These are phyloP conservation scores for Chalciporus sp. DNA, from an alignment of 1,284 basidiomycete species.

Conservation along the genomic window DNA sequence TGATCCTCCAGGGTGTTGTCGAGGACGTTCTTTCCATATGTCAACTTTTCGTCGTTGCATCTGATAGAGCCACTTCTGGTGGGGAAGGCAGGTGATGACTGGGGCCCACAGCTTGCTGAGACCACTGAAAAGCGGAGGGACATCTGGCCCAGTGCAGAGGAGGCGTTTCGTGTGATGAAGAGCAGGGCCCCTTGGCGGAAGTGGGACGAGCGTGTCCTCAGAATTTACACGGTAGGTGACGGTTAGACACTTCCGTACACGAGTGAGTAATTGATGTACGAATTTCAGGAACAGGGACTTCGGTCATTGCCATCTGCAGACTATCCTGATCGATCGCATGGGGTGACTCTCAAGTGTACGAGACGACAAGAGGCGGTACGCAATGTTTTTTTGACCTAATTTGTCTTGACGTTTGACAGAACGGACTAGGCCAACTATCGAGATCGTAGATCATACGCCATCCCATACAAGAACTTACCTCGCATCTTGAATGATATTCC, in stretches of 20 bases:
- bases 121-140: not conserved
- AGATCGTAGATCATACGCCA: not conserved
- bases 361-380: constrained; percentile 1
- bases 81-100: not conserved
- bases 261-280: not conserved
- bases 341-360: constrained; percentile 9
- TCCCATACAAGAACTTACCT: not conserved
- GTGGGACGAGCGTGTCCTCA: constrained; percentile 9
- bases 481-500: too few relatives aligned
- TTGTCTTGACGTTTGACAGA: too few relatives aligned
- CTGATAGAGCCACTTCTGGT: constrained; percentile 1
- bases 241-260: too few relatives aligned
- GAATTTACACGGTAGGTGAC: not conserved
- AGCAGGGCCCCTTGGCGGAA: not conserved
- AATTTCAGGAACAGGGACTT: constrained; percentile 6
- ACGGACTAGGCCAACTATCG: not conserved
- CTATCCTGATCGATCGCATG: not conserved
- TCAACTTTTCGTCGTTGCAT: constrained; percentile 9
- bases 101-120: not conserved
- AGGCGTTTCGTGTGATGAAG: not conserved
- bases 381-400: not conserved
- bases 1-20: not conserved
- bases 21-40: not conserved
- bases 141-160: constrained; percentile 2
- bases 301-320: constrained; percentile 9